Percentiles rank a stretch among this genome's conserved stretches.
Evolutionary conservation across 441 rosid genomes (phyloP).

Genomic region (Melastoma candidum): DNA sequence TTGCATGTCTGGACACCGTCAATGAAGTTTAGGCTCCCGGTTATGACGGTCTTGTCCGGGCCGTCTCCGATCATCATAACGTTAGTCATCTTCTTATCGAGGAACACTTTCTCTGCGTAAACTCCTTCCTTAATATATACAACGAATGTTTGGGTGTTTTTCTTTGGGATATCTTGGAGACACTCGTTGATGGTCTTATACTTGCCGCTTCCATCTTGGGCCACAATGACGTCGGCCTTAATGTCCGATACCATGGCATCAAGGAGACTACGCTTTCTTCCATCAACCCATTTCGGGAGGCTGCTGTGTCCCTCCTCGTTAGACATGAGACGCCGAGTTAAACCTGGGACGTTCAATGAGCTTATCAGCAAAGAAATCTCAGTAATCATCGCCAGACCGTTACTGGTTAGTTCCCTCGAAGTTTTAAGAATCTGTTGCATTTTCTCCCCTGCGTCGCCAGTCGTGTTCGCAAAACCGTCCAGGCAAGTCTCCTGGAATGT

Average conservation of each 20-base stretch:
- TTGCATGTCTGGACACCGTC: constrained; percentile 41
- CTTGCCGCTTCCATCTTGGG: constrained; percentile 66
- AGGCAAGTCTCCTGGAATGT: constrained; percentile 73
- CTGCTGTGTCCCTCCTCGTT: constrained; percentile 8
- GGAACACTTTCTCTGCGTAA: constrained; percentile 42
- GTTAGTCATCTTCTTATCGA: constrained; percentile 27
- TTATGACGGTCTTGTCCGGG: constrained; percentile 47
- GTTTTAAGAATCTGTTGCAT: constrained; percentile 40
- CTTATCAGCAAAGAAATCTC: constrained; percentile 28
- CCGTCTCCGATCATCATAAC: constrained; percentile 75
- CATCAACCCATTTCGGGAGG: constrained; percentile 41
- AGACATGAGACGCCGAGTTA: constrained; percentile 21
- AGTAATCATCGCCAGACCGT: constrained; percentile 59
- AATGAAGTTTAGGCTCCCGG: constrained; percentile 37
- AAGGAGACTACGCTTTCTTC: constrained; percentile 28
- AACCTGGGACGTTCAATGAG: constrained; percentile 21
- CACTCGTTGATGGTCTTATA: constrained; percentile 57
- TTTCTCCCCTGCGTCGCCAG: constrained; percentile 33
- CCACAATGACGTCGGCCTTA: constrained; percentile 46
- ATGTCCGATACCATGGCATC: constrained; percentile 13
- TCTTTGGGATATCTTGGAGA: constrained; percentile 29
- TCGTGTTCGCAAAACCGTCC: constrained; percentile 51
- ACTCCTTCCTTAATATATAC: constrained; percentile 61
- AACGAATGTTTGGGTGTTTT: constrained; percentile 28
- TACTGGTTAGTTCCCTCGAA: constrained; percentile 42